phyloP scores from a whole-genome alignment of 371 early-diverging fungal species.

The Actinomortierella ambigua region DNA sequence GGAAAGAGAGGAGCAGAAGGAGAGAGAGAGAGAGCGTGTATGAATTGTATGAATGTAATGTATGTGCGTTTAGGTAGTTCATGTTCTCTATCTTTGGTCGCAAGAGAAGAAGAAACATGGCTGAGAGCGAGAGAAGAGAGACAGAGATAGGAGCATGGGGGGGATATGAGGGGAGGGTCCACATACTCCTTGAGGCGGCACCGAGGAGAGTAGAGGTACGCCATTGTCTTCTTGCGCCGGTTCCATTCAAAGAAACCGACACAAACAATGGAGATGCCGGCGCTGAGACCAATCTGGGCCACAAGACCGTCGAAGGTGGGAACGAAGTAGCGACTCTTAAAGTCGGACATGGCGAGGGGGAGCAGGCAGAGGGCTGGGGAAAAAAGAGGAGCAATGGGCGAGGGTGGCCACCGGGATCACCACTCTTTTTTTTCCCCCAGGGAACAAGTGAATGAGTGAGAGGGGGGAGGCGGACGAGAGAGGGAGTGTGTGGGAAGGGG shows the following conservation, averaged over 20 bases:
- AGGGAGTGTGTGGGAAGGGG: no score
- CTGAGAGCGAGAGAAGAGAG: background rate
- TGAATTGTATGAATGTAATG: slow-evolving; percentile 5
- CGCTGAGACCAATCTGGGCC: slow-evolving; percentile 49
- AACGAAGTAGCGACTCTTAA: slow-evolving; percentile 17
- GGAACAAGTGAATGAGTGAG: no score
- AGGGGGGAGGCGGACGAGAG: no score
- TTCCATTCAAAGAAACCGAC: slow-evolving; percentile 48
- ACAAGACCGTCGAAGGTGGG: slow-evolving; percentile 48
- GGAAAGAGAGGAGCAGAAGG: background rate
- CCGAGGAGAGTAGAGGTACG: slow-evolving; percentile 48
- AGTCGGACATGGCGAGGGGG: slow-evolving; percentile 18
- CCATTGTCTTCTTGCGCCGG: slow-evolving; percentile 42
- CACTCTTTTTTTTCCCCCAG: no score
- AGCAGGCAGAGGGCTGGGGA: no score
- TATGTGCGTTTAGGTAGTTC: background rate
- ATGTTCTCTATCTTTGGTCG: background rate
- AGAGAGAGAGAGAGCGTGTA: background rate
- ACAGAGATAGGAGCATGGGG: background rate
- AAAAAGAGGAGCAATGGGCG: no score
- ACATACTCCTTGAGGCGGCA: slow-evolving; percentile 45
- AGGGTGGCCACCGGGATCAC: no score
- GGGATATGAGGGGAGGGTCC: background rate
- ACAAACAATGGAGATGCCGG: slow-evolving; percentile 39
- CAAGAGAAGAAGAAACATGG: background rate